Evolutionary conservation across 2,329 filamentous ascomycete genomes (phyloP).

Genomic region (Sporothrix brasiliensis): DNA sequence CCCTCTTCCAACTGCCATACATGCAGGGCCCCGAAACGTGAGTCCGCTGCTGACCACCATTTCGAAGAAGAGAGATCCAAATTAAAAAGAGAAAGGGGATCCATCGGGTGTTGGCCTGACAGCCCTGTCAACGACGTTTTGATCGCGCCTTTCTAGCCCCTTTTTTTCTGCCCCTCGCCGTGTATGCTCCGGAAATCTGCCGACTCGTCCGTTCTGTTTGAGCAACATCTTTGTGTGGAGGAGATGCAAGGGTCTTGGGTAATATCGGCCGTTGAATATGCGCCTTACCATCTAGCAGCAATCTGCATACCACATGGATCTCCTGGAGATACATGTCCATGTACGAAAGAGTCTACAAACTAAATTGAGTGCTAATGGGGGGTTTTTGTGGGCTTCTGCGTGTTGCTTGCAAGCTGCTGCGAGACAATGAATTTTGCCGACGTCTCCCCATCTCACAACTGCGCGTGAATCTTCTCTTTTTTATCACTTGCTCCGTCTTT

Average conservation of each 20-base stretch:
- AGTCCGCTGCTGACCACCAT: constrained; percentile 16
- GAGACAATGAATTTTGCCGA: neutral
- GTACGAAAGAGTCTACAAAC: neutral
- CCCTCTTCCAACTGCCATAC: neutral
- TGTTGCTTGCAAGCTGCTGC: neutral
- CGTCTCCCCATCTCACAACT: neutral
- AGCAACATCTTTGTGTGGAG: constrained; percentile 14
- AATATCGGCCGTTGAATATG: constrained; percentile 17
- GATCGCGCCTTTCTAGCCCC: neutral
- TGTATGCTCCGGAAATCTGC: constrained; percentile 25
- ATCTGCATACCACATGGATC: constrained; percentile 6
- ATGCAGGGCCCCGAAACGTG: constrained; percentile 5
- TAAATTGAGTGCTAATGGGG: neutral
- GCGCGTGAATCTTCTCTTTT: neutral
- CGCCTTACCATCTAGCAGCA: constrained; percentile 13
- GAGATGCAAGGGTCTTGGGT: constrained; percentile 14
- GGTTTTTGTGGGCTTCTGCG: neutral
- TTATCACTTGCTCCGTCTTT: neutral
- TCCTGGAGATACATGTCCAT: constrained; percentile 8
- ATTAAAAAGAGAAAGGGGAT: neutral
- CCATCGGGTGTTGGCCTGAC: neutral
- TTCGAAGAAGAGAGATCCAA: neutral
- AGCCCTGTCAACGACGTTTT: constrained; percentile 18
- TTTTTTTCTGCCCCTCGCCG: constrained; percentile 16
- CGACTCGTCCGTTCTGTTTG: constrained; percentile 25